phyloP scores from a whole-genome alignment of 2,329 filamentous ascomycete genomes.

The Leptographium wingfieldii region DNA sequence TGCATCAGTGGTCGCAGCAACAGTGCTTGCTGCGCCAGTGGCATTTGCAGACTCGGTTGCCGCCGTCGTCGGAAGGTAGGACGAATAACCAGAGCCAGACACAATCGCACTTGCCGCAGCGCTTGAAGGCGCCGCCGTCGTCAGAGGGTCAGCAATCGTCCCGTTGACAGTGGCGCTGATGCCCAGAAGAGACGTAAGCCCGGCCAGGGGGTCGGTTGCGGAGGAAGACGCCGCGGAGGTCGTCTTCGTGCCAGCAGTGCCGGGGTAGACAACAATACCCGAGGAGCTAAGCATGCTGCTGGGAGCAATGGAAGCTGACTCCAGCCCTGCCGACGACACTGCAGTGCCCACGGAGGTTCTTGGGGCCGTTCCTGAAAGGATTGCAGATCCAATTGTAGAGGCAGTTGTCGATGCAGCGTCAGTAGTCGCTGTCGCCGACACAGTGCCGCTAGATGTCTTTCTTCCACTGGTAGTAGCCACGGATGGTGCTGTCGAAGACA shows the following conservation, averaged over 20 bases:
- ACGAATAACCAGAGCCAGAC: neutral
- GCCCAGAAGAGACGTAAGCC: neutral
- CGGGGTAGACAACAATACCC: slow-evolving; percentile 5
- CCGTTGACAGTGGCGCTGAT: neutral
- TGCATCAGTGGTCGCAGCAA: neutral
- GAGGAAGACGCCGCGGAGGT: neutral
- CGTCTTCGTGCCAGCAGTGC: neutral
- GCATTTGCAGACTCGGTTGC: neutral
- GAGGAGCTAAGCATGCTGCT: slow-evolving; percentile 10
- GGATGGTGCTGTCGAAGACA: no score
- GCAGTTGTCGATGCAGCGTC: neutral
- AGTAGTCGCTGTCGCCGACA: neutral
- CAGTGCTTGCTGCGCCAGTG: neutral
- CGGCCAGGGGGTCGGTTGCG: neutral
- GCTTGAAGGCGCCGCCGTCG: no score
- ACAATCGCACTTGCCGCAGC: neutral
- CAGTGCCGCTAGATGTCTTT: neutral
- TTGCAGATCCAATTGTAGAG: neutral
- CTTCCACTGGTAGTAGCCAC: no score
- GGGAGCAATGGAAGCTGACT: neutral
- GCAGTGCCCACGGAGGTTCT: neutral
- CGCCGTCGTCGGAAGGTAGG: neutral
- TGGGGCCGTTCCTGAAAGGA: neutral
- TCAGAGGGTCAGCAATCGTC: neutral
- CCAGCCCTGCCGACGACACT: neutral